Percentiles rank a stretch among this genome's conserved stretches.
Conservation (phyloP, 768 basidiomycete genomes). For the Tubosaeta sp. region DNA sequence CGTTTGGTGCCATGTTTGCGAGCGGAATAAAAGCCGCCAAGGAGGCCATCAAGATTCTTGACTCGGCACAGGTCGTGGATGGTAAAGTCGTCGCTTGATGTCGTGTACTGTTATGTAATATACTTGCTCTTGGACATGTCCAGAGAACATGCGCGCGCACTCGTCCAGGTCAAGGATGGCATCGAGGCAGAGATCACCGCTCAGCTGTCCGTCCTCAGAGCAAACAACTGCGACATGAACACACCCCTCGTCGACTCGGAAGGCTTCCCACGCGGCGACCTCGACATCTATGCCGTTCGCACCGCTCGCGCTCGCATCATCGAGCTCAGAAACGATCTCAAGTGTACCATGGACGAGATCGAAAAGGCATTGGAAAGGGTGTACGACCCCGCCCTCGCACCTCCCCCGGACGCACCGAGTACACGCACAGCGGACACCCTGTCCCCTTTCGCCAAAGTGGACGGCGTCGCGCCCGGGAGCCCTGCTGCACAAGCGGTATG, state of each 20-base stretch:
- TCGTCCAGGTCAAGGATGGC: constrained; percentile 65
- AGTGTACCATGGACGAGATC: constrained; percentile 59
- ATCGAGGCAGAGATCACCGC: constrained; percentile 70
- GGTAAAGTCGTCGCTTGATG: constrained; percentile 47
- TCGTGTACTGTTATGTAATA: constrained; percentile 9
- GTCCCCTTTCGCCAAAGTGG: constrained; percentile 74
- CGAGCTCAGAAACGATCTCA: constrained; percentile 76
- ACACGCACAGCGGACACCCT: constrained; percentile 11
- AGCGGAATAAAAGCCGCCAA: constrained; percentile 71
- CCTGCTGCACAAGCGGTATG: constrained; percentile 81
- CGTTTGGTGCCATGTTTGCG: constrained; percentile 78
- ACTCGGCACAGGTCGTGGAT: constrained; percentile 45
- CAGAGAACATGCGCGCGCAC: constrained; percentile 53
- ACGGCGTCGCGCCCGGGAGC: constrained; percentile 73
- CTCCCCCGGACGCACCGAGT: constrained; percentile 14
- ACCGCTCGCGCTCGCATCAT: constrained; percentile 73
- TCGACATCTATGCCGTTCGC: constrained; percentile 80
- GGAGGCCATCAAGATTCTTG: constrained; percentile 53
- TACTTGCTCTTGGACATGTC: constrained; percentile 31
- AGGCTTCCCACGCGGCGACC: constrained; percentile 85
- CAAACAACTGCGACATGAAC: constrained; percentile 60
- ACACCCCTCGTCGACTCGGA: constrained; percentile 80
- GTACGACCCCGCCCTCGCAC: constrained; percentile 44
- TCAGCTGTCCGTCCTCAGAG: constrained; percentile 57
- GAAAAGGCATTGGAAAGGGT: constrained; percentile 64